Base-by-base conservation (phyloP, 2,329 filamentous ascomycete genomes). In the Aschersonia sp. region DNA sequence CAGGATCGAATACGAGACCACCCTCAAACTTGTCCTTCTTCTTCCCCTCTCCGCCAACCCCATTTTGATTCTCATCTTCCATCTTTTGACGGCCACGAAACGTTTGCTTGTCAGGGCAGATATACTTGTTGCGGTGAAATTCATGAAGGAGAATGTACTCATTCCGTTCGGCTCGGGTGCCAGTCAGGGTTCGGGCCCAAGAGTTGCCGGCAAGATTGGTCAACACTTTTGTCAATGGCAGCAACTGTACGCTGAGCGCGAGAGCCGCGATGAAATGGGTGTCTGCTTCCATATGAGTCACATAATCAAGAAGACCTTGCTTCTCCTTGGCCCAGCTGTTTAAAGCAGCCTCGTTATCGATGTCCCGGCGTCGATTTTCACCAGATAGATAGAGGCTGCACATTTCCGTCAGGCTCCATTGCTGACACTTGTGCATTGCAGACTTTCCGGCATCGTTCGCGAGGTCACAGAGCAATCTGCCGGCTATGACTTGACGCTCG, bases 11-110 rank as follows among this genome's bases (percentile, higher is more conserved):
- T 49, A 98, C 92, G 33, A 98, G 80, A 73, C 94, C 92, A 61
- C 92, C 92, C 70, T 98, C 97, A 72, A 85, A 98, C 66, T 97
- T 98, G 68, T 98, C 94, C 65, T 96, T 98, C 73, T 97, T 98
- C 69, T 96, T 98, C 50, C 76, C 78, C 53, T 87, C 85, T 7
- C 73, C 78, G 11, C 64, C 73, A 29, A 83, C 85, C 44, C 86
- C 84, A 6, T 84, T 81, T 22, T 72, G 51, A 46, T 73, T 71
- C 51, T 87, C 84, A 46, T 89, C 86, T 48, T 87, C 84, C 12
- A 68, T 68, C 57, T 84, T 85, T 45, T 79, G 75, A 50, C 86
- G 85, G 11, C 80, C 80, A 55, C 83, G 88, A 57, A 86, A 87
- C 43, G 75, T 83, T 55, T 87, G 81, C 67, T 98, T 98, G 68